Evolutionary conservation across 2,329 filamentous ascomycete genomes (phyloP).

Genomic region (Aspergillus latus): DNA sequence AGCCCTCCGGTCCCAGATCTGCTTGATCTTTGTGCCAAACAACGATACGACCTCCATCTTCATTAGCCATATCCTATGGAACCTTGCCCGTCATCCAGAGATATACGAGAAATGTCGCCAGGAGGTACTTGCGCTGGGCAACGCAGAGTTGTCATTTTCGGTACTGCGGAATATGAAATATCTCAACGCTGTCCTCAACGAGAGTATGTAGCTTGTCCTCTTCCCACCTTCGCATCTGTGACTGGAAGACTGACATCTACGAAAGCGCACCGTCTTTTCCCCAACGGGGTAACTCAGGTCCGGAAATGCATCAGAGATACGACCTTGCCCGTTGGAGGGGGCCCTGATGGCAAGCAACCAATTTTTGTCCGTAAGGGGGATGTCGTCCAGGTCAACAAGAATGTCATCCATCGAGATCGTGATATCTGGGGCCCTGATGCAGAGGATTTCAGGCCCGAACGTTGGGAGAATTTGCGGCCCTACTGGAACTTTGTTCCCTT

Average conservation of each 20-base stretch:
- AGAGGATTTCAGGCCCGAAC: constrained; percentile 23
- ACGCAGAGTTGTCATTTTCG: background rate
- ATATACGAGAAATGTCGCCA: background rate
- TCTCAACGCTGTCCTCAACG: background rate
- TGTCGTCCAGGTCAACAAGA: constrained; percentile 7
- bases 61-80: constrained; percentile 14
- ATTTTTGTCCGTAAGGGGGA: constrained; percentile 10
- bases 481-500: constrained; percentile 15
- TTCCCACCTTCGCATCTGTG: background rate
- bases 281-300: constrained; percentile 10
- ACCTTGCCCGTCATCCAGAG: constrained; percentile 14
- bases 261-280: constrained; percentile 14
- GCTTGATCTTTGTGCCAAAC: constrained; percentile 11
- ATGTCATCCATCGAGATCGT: constrained; percentile 38
- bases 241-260: background rate
- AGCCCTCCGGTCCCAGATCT: constrained; percentile 13
- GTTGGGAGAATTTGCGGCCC: constrained; percentile 17
- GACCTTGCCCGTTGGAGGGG: constrained; percentile 25
- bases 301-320: constrained; percentile 22
- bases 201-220: background rate
- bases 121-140: background rate
- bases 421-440: constrained; percentile 40
- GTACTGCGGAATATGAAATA: background rate
- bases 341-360: constrained; percentile 14
- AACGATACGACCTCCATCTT: constrained; percentile 22